Evolutionary conservation across 75 land plant genomes (phyloP).

Genomic region (Sequoia sempervirens): DNA sequence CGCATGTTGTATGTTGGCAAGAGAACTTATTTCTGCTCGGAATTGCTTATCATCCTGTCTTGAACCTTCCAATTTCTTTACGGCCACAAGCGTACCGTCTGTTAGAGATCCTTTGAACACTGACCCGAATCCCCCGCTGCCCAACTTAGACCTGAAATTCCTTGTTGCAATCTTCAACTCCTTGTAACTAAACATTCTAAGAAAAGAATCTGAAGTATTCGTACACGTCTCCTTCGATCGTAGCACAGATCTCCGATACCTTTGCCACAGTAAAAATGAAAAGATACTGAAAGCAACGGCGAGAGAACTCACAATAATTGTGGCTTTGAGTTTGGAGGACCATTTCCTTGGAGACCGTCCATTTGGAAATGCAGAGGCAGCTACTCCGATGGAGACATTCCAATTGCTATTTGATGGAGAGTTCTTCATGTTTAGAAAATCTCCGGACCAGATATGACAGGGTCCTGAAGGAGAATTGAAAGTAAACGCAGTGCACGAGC

Average conservation of each 20-base stretch:
- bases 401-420: too few species aligned
- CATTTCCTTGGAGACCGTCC: too few species aligned
- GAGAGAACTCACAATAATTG: too few species aligned
- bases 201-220: too few species aligned
- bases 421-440: not conserved
- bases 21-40: conserved; percentile 16
- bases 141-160: conserved; percentile 13
- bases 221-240: too few species aligned
- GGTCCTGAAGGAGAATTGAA: not conserved
- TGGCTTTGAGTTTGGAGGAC: too few species aligned
- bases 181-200: conserved; percentile 13
- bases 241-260: too few species aligned
- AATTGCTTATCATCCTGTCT: conserved; percentile 26
- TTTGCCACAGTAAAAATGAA: too few species aligned
- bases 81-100: conserved; percentile 18
- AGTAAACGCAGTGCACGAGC: conserved; percentile 10
- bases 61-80: conserved; percentile 24
- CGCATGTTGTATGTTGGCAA: conserved; percentile 21
- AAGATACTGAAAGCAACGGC: too few species aligned
- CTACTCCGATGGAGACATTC: too few species aligned
- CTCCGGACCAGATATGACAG: conserved; percentile 13
- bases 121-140: conserved; percentile 29
- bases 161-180: conserved; percentile 16
- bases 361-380: too few species aligned
- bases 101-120: conserved; percentile 14